Evolutionary conservation across 2,329 filamentous ascomycete genomes (phyloP).

Genomic region (Pseudocercospora macadamiae): DNA sequence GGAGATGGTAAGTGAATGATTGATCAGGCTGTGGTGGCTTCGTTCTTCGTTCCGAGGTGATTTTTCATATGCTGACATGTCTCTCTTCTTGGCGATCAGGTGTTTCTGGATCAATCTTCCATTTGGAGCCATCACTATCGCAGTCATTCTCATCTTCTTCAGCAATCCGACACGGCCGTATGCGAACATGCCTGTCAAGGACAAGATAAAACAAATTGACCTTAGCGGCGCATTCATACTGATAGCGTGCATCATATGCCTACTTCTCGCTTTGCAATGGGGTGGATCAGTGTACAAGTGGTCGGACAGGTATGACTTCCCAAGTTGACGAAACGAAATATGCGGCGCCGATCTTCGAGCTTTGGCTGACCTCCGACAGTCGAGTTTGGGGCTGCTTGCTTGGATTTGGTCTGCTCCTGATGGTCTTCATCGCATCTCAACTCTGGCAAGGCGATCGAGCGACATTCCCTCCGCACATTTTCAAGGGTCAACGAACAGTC

Average conservation of each 20-base stretch:
- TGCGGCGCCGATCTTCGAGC: too few relatives aligned
- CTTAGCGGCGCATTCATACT: conserved; percentile 50
- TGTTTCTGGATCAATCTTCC: conserved; percentile 43
- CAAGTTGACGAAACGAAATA: too few relatives aligned
- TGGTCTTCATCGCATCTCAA: conserved; percentile 40
- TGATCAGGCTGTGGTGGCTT: too few relatives aligned
- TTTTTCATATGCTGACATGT: too few relatives aligned
- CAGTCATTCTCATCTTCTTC: conserved; percentile 41
- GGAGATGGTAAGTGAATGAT: too few relatives aligned
- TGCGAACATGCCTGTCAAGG: conserved; percentile 33
- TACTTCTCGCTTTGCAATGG: conserved; percentile 50
- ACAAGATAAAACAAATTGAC: conserved; percentile 56
- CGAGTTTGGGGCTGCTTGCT: conserved; percentile 30
- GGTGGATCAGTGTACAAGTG: conserved; percentile 47
- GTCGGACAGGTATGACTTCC: too few relatives aligned
- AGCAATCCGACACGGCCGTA: conserved; percentile 17
- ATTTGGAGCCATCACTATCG: conserved; percentile 38
- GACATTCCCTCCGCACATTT: conserved; percentile 31
- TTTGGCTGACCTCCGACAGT: too few relatives aligned
- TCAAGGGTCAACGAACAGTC: conserved; percentile 38
- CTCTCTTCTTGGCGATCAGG: too few relatives aligned
- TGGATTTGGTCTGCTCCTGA: conserved; percentile 43
- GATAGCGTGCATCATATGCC: conserved; percentile 42
- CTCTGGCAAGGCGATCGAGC: conserved; percentile 27
- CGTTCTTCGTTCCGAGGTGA: too few relatives aligned